Base-by-base conservation (phyloP, 768 basidiomycete species). In the Mrakia gelida region DNA sequence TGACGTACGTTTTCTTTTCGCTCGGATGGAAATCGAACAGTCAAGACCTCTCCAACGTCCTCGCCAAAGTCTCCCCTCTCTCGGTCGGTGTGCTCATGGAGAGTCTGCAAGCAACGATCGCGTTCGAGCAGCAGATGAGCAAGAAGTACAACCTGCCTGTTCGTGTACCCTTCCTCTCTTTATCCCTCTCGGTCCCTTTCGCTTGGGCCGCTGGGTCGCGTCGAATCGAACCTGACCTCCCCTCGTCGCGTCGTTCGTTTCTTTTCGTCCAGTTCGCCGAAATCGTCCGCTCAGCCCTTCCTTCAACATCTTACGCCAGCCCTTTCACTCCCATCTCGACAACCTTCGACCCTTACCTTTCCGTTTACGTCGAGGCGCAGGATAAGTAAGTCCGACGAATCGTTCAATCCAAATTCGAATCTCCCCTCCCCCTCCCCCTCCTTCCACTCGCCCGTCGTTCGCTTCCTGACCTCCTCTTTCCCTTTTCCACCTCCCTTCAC, bases 361-460 rank as follows among this genome's bases (percentile, higher is more conserved):
- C 89, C 34, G 90, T 99, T 56, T 98, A 96, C 81, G 91, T 98
- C 63, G 93, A 97, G 76, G 95, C 97, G 45, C 97, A 98, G 83
- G 94, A 98, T 87, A 94, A 91, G 94, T 93, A 80, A 52, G 88
- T 81, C 65, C 45, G 9, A n/a, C n/a, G n/a, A n/a, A n/a, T 45
- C 45, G 45, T 10, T 38, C 38, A 3, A 3, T 38, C 38, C 8
- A 3, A 38, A 38, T 8, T 38, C 38, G 38, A 45, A 45, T 43
- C 45, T 30, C 21, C 15, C 21, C 9, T 34, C 41, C 8, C 52
- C 54, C 54, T 16, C 18, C 54, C 21, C 9, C 23, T 23, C 10
- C 21, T 5, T 16, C 2, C 18, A 11, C 54, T 56, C 23, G 15
- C 26, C 34, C 18, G 32, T 49, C 34, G n/a, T 18, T 61, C 34